These are phyloP conservation scores for Penicillium sp. DNA, from an alignment of 2,329 filamentous ascomycete genomes.

Conservation along the genomic window DNA sequence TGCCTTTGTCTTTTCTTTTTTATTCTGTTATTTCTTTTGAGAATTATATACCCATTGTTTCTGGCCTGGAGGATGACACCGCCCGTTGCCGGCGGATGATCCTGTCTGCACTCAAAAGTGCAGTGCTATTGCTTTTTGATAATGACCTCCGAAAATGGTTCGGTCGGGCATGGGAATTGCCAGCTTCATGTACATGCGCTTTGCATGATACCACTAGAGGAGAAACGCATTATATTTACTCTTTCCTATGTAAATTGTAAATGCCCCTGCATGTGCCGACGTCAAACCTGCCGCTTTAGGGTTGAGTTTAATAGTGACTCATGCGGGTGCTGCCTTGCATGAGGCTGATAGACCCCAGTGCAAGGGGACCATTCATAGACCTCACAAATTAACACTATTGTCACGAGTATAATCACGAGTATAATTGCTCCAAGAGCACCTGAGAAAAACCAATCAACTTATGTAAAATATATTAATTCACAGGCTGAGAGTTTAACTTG, in stretches of 20 bases:
- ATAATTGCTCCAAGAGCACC: not conserved
- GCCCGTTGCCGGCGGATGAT: not conserved
- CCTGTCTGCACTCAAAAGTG: conserved; percentile 6
- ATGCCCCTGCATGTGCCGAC: not conserved
- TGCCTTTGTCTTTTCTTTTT: conserved; percentile 1
- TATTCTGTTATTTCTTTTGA: not conserved
- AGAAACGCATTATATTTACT: not conserved
- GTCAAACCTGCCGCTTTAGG: not conserved
- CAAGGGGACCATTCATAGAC: not conserved
- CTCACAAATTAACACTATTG: not conserved
- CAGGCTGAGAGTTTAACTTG: not conserved
- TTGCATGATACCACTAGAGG: not conserved
- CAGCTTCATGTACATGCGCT: not conserved
- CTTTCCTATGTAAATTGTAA: not conserved
- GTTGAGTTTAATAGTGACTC: not conserved
- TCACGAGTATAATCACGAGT: not conserved
- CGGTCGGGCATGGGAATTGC: conserved; percentile 3
- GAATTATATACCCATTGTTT: conserved; percentile 19
- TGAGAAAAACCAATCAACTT: not conserved
- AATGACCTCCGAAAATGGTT: conserved; percentile 4
- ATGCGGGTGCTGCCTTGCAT: conserved; percentile 6
- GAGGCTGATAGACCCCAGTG: not conserved
- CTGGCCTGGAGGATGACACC: not conserved
- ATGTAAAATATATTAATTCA: not conserved
- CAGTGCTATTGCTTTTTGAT: not conserved